phyloP scores from a whole-genome alignment of 164 flowering plant species.

The Stephania cephalantha region DNA sequence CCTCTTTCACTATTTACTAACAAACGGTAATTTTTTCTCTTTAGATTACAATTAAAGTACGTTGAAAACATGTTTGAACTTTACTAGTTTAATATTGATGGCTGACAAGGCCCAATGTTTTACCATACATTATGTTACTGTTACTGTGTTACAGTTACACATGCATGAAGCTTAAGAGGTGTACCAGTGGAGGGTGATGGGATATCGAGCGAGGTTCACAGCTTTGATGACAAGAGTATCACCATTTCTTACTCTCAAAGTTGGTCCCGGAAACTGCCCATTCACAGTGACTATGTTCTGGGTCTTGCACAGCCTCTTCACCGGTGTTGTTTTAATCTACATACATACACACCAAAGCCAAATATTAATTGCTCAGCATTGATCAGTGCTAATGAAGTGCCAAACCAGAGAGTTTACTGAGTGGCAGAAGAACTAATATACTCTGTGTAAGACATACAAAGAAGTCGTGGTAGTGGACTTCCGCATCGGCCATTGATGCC shows the following conservation, averaged over 20 bases:
- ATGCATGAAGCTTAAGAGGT: conserved; percentile 3
- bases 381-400: no score
- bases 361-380: no score
- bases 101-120: not conserved
- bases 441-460: conserved; percentile 27
- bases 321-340: conserved; percentile 68
- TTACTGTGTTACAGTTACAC: not conserved
- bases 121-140: not conserved
- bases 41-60: no score
- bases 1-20: no score
- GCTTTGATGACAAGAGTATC: conserved; percentile 63
- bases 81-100: not conserved
- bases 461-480: conserved; percentile 52
- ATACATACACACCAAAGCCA: conserved; percentile 11
- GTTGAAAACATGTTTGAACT: no score
- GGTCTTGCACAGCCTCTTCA: conserved; percentile 94
- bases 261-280: conserved; percentile 77
- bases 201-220: conserved; percentile 53
- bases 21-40: no score
- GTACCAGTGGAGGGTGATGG: conserved; percentile 74
- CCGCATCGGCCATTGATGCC: conserved; percentile 7
- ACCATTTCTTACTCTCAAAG: conserved; percentile 62
- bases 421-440: not conserved
- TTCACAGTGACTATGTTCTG: conserved; percentile 63
- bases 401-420: no score